These are phyloP conservation scores for Alopecurus myosuroides DNA, from an alignment of 176 grass and related monocot species.

Conservation along the genomic window DNA sequence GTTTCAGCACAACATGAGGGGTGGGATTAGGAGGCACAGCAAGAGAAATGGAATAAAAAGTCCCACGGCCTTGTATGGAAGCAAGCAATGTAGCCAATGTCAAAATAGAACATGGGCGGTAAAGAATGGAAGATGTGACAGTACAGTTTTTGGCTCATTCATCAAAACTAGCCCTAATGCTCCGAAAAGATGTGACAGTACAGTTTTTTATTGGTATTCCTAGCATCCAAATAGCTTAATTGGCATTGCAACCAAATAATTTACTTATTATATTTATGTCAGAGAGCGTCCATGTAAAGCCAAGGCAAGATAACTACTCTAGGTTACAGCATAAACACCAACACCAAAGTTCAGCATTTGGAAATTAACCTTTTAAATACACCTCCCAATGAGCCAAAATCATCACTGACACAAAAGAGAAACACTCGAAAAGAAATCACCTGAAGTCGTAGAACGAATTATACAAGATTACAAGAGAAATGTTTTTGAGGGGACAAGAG, in stretches of 20 bases:
- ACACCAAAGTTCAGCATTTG: neutral
- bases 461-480: neutral
- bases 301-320: neutral
- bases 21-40: neutral
- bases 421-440: neutral
- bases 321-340: neutral
- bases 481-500: too few species aligned
- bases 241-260: neutral
- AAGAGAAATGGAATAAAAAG: neutral
- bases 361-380: neutral
- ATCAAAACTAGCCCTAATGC: neutral
- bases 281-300: neutral
- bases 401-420: neutral
- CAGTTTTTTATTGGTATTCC: neutral
- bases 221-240: neutral
- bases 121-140: neutral
- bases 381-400: neutral
- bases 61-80: neutral
- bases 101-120: too few species aligned
- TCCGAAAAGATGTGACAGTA: neutral
- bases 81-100: neutral
- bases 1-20: neutral
- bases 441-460: neutral
- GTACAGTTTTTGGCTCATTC: neutral
- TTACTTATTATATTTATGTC: neutral